These are phyloP conservation scores for Aspergillus fijiensis DNA, from an alignment of 2,329 filamentous ascomycete genomes.

Conservation along the genomic window DNA sequence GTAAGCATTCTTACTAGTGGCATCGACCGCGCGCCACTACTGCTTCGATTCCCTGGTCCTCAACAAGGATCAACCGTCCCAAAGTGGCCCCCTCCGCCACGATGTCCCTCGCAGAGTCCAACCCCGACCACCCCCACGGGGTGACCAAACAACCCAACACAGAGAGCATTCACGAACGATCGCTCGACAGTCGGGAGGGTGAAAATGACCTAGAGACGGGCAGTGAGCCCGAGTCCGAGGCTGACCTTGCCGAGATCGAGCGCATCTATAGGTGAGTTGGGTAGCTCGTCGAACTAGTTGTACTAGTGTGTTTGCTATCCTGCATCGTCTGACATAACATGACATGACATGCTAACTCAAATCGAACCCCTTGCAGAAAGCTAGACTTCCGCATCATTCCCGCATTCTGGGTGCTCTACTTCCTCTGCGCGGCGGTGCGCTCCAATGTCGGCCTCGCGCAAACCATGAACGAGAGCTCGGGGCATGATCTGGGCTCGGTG, in stretches of 20 bases:
- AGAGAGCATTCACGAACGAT: constrained; percentile 7
- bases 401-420: constrained; percentile 89
- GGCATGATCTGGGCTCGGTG: constrained; percentile 72
- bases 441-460: constrained; percentile 93
- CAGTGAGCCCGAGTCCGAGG: constrained; percentile 24
- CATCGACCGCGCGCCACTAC: neutral
- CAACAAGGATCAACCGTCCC: neutral
- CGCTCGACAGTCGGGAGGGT: constrained; percentile 15
- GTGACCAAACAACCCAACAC: constrained; percentile 5
- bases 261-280: constrained; percentile 38
- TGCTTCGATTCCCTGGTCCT: neutral
- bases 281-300: too few relatives aligned
- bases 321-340: neutral
- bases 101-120: constrained; percentile 7
- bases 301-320: neutral
- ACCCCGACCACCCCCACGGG: constrained; percentile 2
- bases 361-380: constrained; percentile 42
- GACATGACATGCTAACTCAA: neutral
- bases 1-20: neutral
- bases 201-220: constrained; percentile 17
- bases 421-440: constrained; percentile 85
- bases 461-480: constrained; percentile 75
- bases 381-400: constrained; percentile 60
- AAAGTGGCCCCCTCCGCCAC: neutral
- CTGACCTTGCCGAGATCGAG: constrained; percentile 33